These are phyloP conservation scores for Neurospora sublineolata DNA, from an alignment of 495 filamentous ascomycete genomes.

Conservation along the genomic window DNA sequence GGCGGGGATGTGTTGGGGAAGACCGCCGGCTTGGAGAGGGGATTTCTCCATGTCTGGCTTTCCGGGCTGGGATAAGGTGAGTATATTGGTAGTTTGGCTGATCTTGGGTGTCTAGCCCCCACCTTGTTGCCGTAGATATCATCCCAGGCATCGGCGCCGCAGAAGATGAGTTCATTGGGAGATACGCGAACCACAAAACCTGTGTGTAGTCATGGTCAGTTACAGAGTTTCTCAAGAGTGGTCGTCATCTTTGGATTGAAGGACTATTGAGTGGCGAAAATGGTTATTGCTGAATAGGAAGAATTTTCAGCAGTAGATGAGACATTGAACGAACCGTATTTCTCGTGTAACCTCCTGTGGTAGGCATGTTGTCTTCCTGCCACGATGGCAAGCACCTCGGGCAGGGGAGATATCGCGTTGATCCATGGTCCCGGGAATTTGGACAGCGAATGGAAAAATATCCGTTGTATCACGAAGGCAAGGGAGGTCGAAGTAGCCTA, in stretches of 20 bases:
- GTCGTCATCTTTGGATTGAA: neutral
- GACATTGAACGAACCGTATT: conserved; percentile 1
- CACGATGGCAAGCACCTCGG: conserved; percentile 3
- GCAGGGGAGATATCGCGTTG: conserved; percentile 6
- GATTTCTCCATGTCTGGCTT: conserved; percentile 34
- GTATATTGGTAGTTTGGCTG: conserved; percentile 30
- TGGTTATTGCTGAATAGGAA: neutral
- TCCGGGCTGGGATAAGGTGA: conserved; percentile 21
- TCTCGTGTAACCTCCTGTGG: conserved; percentile 5
- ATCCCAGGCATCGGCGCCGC: conserved; percentile 27
- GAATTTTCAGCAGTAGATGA: neutral
- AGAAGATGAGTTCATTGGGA: conserved; percentile 14
- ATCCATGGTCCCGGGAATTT: conserved; percentile 7
- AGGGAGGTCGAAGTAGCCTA: neutral
- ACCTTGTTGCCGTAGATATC: conserved; percentile 35
- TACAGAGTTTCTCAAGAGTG: neutral
- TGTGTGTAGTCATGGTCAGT: neutral
- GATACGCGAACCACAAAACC: conserved; percentile 10
- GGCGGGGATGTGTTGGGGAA: conserved; percentile 2
- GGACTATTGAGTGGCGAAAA: neutral
- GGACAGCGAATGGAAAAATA: conserved; percentile 8
- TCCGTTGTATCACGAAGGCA: neutral
- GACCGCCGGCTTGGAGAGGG: conserved; percentile 30
- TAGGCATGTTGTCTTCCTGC: conserved; percentile 7
- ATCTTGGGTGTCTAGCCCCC: conserved; percentile 16